Evolutionary conservation across 192 early-diverging fungal species (phyloP).

Genomic region (Kickxella alabastrina): DNA sequence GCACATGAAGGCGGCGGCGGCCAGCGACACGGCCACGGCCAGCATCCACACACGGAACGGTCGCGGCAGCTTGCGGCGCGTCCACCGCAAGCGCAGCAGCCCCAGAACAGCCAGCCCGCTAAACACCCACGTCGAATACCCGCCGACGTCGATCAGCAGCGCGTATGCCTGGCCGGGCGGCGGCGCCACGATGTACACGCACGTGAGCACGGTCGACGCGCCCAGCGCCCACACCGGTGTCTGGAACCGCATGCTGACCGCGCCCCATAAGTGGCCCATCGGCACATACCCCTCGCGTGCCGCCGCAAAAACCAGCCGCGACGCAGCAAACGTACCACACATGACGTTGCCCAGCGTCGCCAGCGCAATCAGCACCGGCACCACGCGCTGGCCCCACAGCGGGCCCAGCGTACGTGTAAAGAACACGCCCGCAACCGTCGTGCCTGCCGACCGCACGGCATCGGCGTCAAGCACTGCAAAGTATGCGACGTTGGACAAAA

Average conservation of each 20-base stretch:
- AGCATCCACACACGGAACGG: constrained; percentile 48
- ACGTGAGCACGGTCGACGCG: constrained; percentile 12
- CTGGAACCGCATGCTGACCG: constrained; percentile 35
- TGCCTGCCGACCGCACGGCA: constrained; percentile 21
- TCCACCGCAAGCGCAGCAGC: constrained; percentile 47
- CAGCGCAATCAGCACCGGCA: constrained; percentile 50
- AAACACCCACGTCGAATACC: constrained; percentile 56
- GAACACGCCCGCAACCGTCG: constrained; percentile 52
- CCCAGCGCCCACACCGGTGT: constrained; percentile 32
- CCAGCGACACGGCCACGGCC: constrained; percentile 28
- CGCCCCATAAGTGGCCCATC: constrained; percentile 26
- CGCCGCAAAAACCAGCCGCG: constrained; percentile 53
- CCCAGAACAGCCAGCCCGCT: constrained; percentile 55
- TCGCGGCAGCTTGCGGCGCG: constrained; percentile 30
- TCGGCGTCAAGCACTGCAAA: constrained; percentile 50
- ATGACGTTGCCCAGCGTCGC: constrained; percentile 50
- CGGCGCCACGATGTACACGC: constrained; percentile 43
- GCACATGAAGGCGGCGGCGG: constrained; percentile 32
- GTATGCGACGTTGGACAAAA: constrained; percentile 56
- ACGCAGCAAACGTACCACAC: constrained; percentile 41
- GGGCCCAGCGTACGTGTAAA: constrained; percentile 45
- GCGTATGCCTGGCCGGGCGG: constrained; percentile 53
- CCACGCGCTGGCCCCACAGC: constrained; percentile 46
- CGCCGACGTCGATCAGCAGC: constrained; percentile 53
- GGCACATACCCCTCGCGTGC: constrained; percentile 56